Percentiles rank a stretch among this genome's conserved stretches.
phyloP scores from a whole-genome alignment of 2,329 filamentous ascomycete genomes.

The Volutella citrinella region DNA sequence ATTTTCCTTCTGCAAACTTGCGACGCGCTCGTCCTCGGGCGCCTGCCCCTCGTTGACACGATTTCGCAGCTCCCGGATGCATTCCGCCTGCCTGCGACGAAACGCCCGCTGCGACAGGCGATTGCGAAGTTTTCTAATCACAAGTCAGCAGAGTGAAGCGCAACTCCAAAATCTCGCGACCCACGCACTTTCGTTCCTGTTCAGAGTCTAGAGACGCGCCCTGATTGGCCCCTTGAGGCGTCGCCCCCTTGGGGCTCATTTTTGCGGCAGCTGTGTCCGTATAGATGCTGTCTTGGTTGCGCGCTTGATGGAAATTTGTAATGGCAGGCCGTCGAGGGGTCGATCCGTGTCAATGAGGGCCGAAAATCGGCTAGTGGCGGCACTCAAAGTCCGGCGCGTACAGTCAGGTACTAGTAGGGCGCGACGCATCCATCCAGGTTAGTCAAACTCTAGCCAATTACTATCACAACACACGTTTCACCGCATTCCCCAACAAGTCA shows the following conservation, averaged over 20 bases:
- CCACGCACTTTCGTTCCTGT: neutral
- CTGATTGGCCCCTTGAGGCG: neutral
- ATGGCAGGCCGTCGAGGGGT: too few relatives aligned
- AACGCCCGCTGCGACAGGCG: slow-evolving; percentile 31
- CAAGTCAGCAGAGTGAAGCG: neutral
- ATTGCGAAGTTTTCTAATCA: slow-evolving; percentile 28
- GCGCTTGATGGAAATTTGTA: too few relatives aligned
- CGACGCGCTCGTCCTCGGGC: slow-evolving; percentile 21
- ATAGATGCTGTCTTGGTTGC: too few relatives aligned
- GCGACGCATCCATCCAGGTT: too few relatives aligned
- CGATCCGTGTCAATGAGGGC: too few relatives aligned
- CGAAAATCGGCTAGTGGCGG: too few relatives aligned
- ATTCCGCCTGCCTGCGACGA: slow-evolving; percentile 28
- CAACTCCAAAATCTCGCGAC: neutral
- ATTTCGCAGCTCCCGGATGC: slow-evolving; percentile 23
- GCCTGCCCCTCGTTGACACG: slow-evolving; percentile 19
- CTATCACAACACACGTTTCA: too few relatives aligned
- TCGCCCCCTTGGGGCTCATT: neutral
- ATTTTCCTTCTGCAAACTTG: slow-evolving; percentile 25
- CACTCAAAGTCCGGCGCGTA: too few relatives aligned
- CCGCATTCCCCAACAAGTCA: too few relatives aligned
- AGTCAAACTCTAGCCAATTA: too few relatives aligned
- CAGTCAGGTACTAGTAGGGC: too few relatives aligned
- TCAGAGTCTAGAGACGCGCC: neutral
- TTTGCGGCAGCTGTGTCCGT: too few relatives aligned